Base-by-base conservation (phyloP, 1,139 yeast genomes). In the Saccharomyces uvarum region DNA sequence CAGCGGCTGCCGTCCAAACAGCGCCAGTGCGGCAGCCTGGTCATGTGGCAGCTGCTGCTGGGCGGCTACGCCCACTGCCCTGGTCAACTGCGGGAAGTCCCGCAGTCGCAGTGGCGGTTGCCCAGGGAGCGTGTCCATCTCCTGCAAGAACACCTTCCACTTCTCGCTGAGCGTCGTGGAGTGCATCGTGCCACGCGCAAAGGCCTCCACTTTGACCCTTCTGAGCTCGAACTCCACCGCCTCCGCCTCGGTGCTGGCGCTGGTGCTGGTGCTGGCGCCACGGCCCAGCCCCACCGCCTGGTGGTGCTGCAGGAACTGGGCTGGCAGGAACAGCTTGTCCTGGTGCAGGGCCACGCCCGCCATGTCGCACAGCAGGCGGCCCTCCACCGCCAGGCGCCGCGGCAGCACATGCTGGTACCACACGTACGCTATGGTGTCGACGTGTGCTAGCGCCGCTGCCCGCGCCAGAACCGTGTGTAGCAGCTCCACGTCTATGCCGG, bases 91-190 rank as follows among this genome's bases (percentile, higher is more conserved):
- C 8, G 70, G 66, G 52, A 63, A 68, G 52, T 68, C 70, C 47
- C 65, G 57, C n/a, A 63, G 64, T 11, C 60, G n/a, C 60, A 57
- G 4, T 38, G 51, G 5, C 51, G 47, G 5, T 41, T 48, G 2
- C 51, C 33, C 2, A 62, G 60, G 4, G 60, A 58, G 41, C 32
- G 62, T 55, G 46, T 68, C 71, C 52, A 68, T 56, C 33, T 64
- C 68, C 51, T 63, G 59, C n/a, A 67, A 24, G 48, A 63, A 66
- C 4, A 65, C 65, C 51, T 65, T 65, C 72, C 72, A 68, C 51
- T 66, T 66, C 44, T 66, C 68, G 21, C 59, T 51, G 50, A 68
- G 68, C 11, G 49, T 32, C 1, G 62, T 60, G 47, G 57, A 55
- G 1, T 29, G 33, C n/a, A 47, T 47, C 1, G 66, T 61, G 1